A percentile compares a stretch with the other conserved stretches of the same genome.
Conservation (phyloP, 352 stramenopile species). For the Phytophthora idaei region DNA sequence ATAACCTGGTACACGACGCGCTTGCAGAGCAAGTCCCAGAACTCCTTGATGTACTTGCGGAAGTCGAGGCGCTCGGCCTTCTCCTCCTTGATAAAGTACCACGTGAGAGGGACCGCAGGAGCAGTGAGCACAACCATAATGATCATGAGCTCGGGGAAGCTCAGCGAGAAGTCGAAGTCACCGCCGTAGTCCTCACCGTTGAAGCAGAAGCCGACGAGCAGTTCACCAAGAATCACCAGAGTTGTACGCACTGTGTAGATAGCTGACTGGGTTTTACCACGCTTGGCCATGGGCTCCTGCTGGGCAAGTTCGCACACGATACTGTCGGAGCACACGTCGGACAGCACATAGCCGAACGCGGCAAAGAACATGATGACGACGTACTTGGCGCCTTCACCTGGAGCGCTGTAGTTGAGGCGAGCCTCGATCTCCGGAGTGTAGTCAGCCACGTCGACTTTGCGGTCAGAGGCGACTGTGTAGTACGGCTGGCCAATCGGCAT, state of each 20-base stretch:
- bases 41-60: constrained; percentile 40
- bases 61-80: constrained; percentile 38
- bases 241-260: constrained; percentile 37
- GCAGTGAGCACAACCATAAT: constrained; percentile 40
- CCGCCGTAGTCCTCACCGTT: constrained; percentile 63
- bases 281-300: constrained; percentile 53
- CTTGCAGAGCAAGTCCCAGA: constrained; percentile 52
- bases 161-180: constrained; percentile 50
- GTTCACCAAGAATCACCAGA: constrained; percentile 47
- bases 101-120: constrained; percentile 38
- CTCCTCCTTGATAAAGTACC: constrained; percentile 50
- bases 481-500: constrained; percentile 58
- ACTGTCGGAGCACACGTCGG: constrained; percentile 66
- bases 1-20: constrained; percentile 60
- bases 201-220: constrained; percentile 55
- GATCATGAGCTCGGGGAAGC: constrained; percentile 50
- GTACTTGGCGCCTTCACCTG: constrained; percentile 42
- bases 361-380: constrained; percentile 63
- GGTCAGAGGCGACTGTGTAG: constrained; percentile 41
- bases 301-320: constrained; percentile 65
- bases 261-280: constrained; percentile 58
- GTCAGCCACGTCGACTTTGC: constrained; percentile 30
- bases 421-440: constrained; percentile 38
- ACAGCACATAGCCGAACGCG: constrained; percentile 68
- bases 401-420: constrained; percentile 48